Base-by-base conservation (phyloP, 2,329 filamentous ascomycete species). In the Aspergillus latus region DNA sequence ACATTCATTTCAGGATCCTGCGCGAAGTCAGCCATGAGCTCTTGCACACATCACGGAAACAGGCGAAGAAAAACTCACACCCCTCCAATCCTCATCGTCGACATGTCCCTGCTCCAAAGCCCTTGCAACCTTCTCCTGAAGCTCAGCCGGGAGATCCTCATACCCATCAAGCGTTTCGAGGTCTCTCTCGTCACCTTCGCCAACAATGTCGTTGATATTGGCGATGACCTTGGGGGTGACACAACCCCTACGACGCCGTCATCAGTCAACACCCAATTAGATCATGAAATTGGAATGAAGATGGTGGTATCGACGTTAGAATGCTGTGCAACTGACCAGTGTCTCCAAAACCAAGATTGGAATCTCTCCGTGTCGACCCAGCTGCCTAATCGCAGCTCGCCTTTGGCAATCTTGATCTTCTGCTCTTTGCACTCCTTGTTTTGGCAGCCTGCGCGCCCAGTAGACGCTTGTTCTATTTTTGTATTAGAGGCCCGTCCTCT, bases 71-170 rank as follows among this genome's bases (percentile, higher is more conserved):
- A 45, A 30, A 52, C 29, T 13, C 49, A 64, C 88, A 76, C 91
- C 91, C 34, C 88, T 93, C 85, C 91, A 97, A 65, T 97, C 93
- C 50, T 90, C 87, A 42, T 90, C 82, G 63, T 89, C 88, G 65
- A 97, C 88, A 66, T 94, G 89, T 26, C 90, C 91, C 69, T 92
- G 82, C 57, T 82, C 80, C 26, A 97, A 73, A 50, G 88, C 90
- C 45, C 82, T 82, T 49, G 82, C 80, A 61, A 97, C 78, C 78
- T 94, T 96, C 44, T 84, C 84, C 73, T 92, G 85, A 1, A 84
- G 66, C 1, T 90, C 87, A 0, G 80, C 76, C 39, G 86, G 76
- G 2, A 96, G 74, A 60, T 94, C 90, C 21, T 95, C 90, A 61
- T 84, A 95, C 57, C 90, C 91, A 69, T 96, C 90, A 54, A 97